Base-by-base conservation (phyloP, 805 yeast species). In the Pichia thaimueangensis region DNA sequence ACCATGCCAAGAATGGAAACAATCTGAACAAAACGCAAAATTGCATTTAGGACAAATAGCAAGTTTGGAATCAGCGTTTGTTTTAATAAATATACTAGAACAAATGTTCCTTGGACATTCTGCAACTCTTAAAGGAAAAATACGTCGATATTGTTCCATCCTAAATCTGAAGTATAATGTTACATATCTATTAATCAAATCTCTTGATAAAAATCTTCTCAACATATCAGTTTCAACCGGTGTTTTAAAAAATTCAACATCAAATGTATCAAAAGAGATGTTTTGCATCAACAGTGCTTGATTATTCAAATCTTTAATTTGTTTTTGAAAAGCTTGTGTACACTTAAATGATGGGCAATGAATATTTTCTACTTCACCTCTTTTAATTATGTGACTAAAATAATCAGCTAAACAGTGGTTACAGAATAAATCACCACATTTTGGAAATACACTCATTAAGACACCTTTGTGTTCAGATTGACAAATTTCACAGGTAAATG, bases 1-100 rank as follows among this genome's bases (percentile, higher is more conserved):
- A 1, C 82, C 82, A 57, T 80, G 86, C 78, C 81, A 79, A 3
- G 82, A 73, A 48, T 71, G 78, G 6, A 67, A 57, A 56, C 86
- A 80, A 22, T 65, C 65, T 45, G 65, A 65, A 51, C 86, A 80
- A 48, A 77, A 80, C 0, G 79, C 78, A 48, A 70, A 65, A 10
- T 59, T 56, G 53, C 85, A 80, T 4, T 54, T 46, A 0, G 66
- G 59, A 51, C 86, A 80, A 16, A 70, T 64, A 4, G 74, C 65
- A 42, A 79, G 58, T 8, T 67, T 56, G 8, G 73, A 76, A 42
- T 67, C 68, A 13, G 66, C 56, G 47, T 75, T 66, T 17, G 68
- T 68, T 36, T 78, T 59, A 28, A 77, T 64, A 22, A 78, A 68
- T 63, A 70, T 69, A 5, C 58, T 58, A 1, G 60, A 52, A 49